Conservation (phyloP, 2,329 filamentous ascomycete genomes). For the Botrytis squamosa region DNA sequence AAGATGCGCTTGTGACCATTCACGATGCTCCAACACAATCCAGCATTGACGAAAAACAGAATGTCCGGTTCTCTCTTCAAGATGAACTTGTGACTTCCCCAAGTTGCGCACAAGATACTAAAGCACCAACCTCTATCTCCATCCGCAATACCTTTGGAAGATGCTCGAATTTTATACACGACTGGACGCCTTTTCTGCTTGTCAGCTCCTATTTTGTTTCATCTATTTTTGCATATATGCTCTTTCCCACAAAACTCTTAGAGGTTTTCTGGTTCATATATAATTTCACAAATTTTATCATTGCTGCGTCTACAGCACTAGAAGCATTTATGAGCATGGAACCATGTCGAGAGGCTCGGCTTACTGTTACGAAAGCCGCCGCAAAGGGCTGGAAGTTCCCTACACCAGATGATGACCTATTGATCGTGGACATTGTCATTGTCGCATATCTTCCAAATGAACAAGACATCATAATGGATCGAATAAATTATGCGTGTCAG, state of each 20-base stretch:
- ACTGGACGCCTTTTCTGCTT: slow-evolving; percentile 45
- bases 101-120: not conserved
- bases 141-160: slow-evolving; percentile 10
- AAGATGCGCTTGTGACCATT: slow-evolving; percentile 4
- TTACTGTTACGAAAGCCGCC: slow-evolving; percentile 41
- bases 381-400: slow-evolving; percentile 45
- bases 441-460: slow-evolving; percentile 53
- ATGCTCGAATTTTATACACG: slow-evolving; percentile 23
- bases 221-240: slow-evolving; percentile 44
- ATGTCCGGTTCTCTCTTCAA: not conserved
- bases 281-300: slow-evolving; percentile 46
- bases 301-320: slow-evolving; percentile 44
- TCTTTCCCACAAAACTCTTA: slow-evolving; percentile 41
- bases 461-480: slow-evolving; percentile 49
- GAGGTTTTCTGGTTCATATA: slow-evolving; percentile 47
- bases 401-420: slow-evolving; percentile 44
- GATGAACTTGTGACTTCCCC: not conserved
- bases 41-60: not conserved
- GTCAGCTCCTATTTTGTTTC: slow-evolving; percentile 44
- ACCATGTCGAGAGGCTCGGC: slow-evolving; percentile 41
- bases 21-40: not conserved
- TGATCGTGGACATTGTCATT: slow-evolving; percentile 47
- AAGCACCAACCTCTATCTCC: not conserved
- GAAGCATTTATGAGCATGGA: slow-evolving; percentile 44
- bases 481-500: slow-evolving; percentile 47